Evolutionary conservation across 768 basidiomycete genomes (phyloP), one percentile per base, ranked within the genome.

Genomic region (Mycena rosella): DNA sequence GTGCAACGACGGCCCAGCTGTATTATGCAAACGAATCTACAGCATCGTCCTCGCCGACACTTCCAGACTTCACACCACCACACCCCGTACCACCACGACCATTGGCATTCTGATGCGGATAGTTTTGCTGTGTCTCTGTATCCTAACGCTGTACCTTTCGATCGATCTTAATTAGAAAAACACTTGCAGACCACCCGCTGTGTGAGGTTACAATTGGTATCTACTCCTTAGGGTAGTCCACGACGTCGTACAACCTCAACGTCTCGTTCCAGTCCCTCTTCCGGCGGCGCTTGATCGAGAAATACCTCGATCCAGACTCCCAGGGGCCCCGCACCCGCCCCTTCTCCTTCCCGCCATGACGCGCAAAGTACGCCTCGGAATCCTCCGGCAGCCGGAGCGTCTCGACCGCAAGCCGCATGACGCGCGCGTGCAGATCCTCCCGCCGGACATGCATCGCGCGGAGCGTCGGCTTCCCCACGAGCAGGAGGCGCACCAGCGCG

Each of bases 241-340:
- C 90, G 67, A 92, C 85, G 70, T 95, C 94, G 70, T 94, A 95
- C 60, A 94, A 78, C 52, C 93, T 83, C 51, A 96, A 78, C 6
- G 91, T 94, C 79, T 96, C 94, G 72, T 94, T 94, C 94, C 95
- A 96, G 73, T 96, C 95, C 70, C 93, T 86, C 78, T 96, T 96
- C 70, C 94, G 82, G 73, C 94, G 80, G 68, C 94, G 81, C 64
- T 85, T 86, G 63, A 96, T 82, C 22, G 94, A 95, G 75, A 96
- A 96, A 74, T 95, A 96, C 71, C 88, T 85, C 42, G 88, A 81
- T 30, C 85, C 83, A 66, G 91, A 89, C 67, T 91, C 91, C 94
- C 93, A 93, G 9, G 75, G 73, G 15, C 88, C 87, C 65, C 83
- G 78, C 47, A 92, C 88, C 29, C 92, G 83, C 0, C 93, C 92